Evolutionary conservation across 2,329 filamentous ascomycete genomes (phyloP), one percentile per base, ranked within the genome.

Genomic region (Dactylellina cionopaga): DNA sequence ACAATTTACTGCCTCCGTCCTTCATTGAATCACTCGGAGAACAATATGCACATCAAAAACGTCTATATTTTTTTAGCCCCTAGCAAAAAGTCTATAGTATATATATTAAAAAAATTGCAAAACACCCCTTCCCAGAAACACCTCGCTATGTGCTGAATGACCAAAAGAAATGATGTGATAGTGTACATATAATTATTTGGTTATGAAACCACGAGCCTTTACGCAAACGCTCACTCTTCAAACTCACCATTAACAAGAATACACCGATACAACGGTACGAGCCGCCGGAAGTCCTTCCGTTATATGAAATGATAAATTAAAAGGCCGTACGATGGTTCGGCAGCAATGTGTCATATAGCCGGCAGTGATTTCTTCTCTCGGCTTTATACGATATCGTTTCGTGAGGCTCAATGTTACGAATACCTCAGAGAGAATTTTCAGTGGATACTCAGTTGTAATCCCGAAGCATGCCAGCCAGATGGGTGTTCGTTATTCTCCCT

Each of bases 401-500:
- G 4, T 9, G 13, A 39, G 5, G 35, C 35, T 39, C 31, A 6
- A 35, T 35, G 31, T 35, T 35, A 35, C 31, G 6, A 19, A 9
- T 13, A 4, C 6, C 41, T 19, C 41, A 4, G 9, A 9, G 6
- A 27, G 9, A n/a, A 19, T 11, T 17, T 3, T 11, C 51, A 11
- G 33, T 5, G 19, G 33, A 44, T 44, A 5, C 25, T 54, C 35
- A 72, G 17, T 65, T 72, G 47, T 74, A 74, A 41, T 68, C 59
- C 39, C 63, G 60, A 44, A 74, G 69, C 60, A 74, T 68, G 17
- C 69, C 69, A 37, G 62, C 55, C 49, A 74, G 69, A 66, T 76
- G 75, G 64, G 74, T 76, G 43, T 76, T 76, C 39, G 75, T 76
- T 31, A 72, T 70, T 51, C 69, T 64, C 24, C 75, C 74, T 46